Base-by-base conservation (phyloP, 2,329 filamentous ascomycete species). In the Stachybotrys echinatus region DNA sequence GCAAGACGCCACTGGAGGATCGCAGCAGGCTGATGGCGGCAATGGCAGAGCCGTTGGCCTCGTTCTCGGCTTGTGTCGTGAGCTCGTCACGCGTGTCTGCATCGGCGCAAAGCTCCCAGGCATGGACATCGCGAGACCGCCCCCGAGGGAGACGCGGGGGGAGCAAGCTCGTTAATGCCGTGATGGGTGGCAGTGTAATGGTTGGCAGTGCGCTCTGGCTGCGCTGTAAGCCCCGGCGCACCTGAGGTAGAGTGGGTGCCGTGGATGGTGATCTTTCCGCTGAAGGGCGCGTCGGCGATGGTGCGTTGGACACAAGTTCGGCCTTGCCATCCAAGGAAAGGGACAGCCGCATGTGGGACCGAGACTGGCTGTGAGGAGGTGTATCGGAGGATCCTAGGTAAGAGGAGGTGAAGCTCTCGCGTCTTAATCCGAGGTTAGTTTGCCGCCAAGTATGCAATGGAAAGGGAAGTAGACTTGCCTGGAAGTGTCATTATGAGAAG, bases 51-150 rank as follows among this genome's bases (percentile, higher is more conserved):
- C 89, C 89, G 57, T 79, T 89, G 7, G 82, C 82, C 62, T 95
- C 89, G 58, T 89, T 84, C 68, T 92, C 87, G 10, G 88, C 88
- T 57, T 89, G 87, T n/a, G 81, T 81, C 20, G 86, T 91, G 49
- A 96, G 73, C 56, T 90, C 88, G 61, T 90, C 89, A 42, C 87
- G 84, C 47, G 81, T 73, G 56, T 94, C 88, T 7, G 85, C 84
- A 63, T 95, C 89, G 60, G 89, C 92, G 71, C 88, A 92, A 50
- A 90, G 90, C 62, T 95, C 89, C 92, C 92, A 96, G 6, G 87
- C 88, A 47, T 91, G 84, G 18, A 91, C 89, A 65, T 96, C 89
- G 49, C 89, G 84, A 50, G 92, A 96, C 50, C 92, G 81, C 49
- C 89, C 89, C 50, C 85, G 83, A 31, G 73, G 71, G 18, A 85